phyloP scores from a whole-genome alignment of 257 asterid genomes.

The Solanum chmielewskii region DNA sequence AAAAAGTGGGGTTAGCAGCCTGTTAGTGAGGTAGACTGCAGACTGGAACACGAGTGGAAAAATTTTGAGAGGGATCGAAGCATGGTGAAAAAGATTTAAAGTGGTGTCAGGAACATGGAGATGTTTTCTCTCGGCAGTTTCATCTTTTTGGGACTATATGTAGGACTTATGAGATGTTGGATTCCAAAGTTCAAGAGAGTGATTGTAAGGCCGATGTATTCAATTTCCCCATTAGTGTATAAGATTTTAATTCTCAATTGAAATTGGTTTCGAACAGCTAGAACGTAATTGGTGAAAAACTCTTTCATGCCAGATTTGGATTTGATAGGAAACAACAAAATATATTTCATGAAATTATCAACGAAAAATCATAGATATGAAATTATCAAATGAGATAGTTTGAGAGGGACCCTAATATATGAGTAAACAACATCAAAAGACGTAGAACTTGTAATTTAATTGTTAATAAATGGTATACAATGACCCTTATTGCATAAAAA shows the following conservation, averaged over 20 bases:
- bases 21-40: background rate
- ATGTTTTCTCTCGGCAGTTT: background rate
- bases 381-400: background rate
- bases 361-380: background rate
- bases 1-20: background rate
- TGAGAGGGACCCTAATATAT: background rate
- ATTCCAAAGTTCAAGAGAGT: background rate
- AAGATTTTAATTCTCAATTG: background rate
- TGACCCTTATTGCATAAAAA: background rate
- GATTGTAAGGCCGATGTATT: background rate
- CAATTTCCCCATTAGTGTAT: background rate
- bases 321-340: background rate
- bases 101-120: background rate
- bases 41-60: background rate
- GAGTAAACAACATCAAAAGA: background rate
- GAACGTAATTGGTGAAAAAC: background rate
- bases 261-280: background rate
- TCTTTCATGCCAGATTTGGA: background rate
- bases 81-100: background rate
- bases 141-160: background rate
- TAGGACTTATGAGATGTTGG: background rate
- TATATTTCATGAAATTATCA: background rate
- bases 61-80: background rate
- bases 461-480: background rate
- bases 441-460: background rate